Percentiles rank a stretch among this genome's conserved stretches.
phyloP scores from a whole-genome alignment of 768 basidiomycete species.

The Zangia roseola region DNA sequence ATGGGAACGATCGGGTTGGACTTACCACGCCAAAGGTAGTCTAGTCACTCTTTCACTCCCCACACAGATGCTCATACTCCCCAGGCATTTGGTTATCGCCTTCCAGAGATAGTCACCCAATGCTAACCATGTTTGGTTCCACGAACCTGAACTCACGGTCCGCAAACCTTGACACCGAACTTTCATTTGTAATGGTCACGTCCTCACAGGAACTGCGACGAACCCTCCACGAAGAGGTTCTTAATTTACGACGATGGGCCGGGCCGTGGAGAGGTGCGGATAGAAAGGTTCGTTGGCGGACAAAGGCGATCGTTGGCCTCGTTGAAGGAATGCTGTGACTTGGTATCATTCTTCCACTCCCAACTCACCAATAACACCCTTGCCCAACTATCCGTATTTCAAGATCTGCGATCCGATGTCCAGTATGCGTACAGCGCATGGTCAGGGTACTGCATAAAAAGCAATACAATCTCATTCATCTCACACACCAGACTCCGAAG shows the following conservation, averaged over 20 bases:
- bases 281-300: conserved; percentile 60
- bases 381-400: neutral
- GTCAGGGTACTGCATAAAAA: neutral
- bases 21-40: conserved; percentile 96
- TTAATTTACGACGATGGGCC: conserved; percentile 48
- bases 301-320: conserved; percentile 59
- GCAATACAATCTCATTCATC: conserved; percentile 4
- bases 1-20: conserved; percentile 91
- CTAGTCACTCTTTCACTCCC: neutral
- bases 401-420: neutral
- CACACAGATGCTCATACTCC: neutral
- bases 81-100: conserved; percentile 86
- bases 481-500: neutral
- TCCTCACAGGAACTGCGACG: conserved; percentile 51
- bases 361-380: conserved; percentile 7
- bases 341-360: neutral
- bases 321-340: conserved; percentile 68
- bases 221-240: conserved; percentile 53
- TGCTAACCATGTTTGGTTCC: conserved; percentile 86
- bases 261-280: conserved; percentile 58
- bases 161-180: conserved; percentile 85
- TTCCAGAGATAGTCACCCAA: conserved; percentile 46
- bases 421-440: neutral
- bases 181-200: conserved; percentile 82
- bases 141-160: conserved; percentile 94